Conservation (phyloP, 108 stramenopile species). For the Discostella stelligeroides region DNA sequence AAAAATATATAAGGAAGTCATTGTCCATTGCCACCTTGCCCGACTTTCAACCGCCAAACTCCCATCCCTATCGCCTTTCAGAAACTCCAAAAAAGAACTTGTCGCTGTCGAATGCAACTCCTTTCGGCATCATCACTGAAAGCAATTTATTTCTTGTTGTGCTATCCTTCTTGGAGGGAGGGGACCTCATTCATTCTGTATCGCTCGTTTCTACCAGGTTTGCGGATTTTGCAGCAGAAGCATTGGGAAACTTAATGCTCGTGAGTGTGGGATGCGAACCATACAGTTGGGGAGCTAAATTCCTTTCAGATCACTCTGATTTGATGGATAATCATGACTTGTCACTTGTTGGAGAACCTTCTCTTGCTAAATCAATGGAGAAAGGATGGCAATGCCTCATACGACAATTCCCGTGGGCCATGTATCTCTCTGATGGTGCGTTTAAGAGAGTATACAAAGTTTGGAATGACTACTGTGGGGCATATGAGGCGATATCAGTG, state of each 20-base stretch:
- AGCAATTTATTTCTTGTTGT: conserved; percentile 34
- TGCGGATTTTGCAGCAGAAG: conserved; percentile 74
- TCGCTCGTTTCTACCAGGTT: conserved; percentile 75
- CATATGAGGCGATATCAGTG: conserved; percentile 82
- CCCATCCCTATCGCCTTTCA: conserved; percentile 17
- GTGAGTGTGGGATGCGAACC: conserved; percentile 73
- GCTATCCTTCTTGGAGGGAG: conserved; percentile 67
- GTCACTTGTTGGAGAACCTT: background rate
- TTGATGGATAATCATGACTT: conserved; percentile 12
- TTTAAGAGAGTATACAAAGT: conserved; percentile 92
- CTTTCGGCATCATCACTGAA: conserved; percentile 10
- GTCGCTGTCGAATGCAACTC: background rate
- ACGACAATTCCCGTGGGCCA: conserved; percentile 67
- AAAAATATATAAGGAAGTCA: conserved; percentile 43
- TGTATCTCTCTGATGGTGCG: conserved; percentile 89
- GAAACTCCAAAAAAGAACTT: conserved; percentile 29
- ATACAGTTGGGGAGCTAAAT: conserved; percentile 26
- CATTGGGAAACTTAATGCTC: conserved; percentile 73
- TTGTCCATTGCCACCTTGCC: conserved; percentile 35
- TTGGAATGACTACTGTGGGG: conserved; percentile 53
- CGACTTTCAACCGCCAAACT: conserved; percentile 28
- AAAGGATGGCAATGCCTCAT: conserved; percentile 64
- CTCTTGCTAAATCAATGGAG: conserved; percentile 53
- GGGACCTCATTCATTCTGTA: conserved; percentile 58
- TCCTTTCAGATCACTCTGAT: conserved; percentile 37